phyloP scores from a whole-genome alignment of 345 rosid species.

The Sapria himalayana region DNA sequence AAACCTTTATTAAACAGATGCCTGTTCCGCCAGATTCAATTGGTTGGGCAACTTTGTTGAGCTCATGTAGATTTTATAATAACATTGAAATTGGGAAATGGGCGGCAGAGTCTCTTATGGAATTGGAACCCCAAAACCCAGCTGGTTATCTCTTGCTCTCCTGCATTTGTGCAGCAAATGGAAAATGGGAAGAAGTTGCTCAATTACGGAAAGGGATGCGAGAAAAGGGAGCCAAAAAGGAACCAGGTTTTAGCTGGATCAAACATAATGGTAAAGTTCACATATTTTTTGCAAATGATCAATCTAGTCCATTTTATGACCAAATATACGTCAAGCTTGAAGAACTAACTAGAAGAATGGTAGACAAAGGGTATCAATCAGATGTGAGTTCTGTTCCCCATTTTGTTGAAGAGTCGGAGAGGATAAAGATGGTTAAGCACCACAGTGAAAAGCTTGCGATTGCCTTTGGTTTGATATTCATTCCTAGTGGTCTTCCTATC shows the following conservation, averaged over 20 bases:
- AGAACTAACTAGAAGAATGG: slow-evolving; percentile 32
- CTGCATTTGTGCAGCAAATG: slow-evolving; percentile 53
- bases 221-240: slow-evolving; percentile 53
- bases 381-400: slow-evolving; percentile 57
- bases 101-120: slow-evolving; percentile 67
- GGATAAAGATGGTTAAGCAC: slow-evolving; percentile 62
- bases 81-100: slow-evolving; percentile 56
- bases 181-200: slow-evolving; percentile 54
- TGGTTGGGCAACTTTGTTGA: slow-evolving; percentile 77
- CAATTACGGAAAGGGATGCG: slow-evolving; percentile 46
- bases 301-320: slow-evolving; percentile 41
- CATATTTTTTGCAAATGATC: slow-evolving; percentile 67
- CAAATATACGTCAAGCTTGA: slow-evolving; percentile 56
- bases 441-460: slow-evolving; percentile 93
- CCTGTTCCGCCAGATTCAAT: slow-evolving; percentile 60
- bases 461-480: slow-evolving; percentile 61
- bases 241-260: slow-evolving; percentile 93
- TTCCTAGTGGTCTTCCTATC: slow-evolving; percentile 51
- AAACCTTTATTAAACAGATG: slow-evolving; percentile 42
- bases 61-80: slow-evolving; percentile 56
- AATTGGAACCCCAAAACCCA: slow-evolving; percentile 58
- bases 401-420: slow-evolving; percentile 48
- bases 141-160: slow-evolving; percentile 61
- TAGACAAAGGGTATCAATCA: slow-evolving; percentile 55
- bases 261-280: slow-evolving; percentile 47